These are phyloP conservation scores for Plasmodium billcollinsi DNA, from an alignment of 169 alveolate genomes.

Conservation along the genomic window DNA sequence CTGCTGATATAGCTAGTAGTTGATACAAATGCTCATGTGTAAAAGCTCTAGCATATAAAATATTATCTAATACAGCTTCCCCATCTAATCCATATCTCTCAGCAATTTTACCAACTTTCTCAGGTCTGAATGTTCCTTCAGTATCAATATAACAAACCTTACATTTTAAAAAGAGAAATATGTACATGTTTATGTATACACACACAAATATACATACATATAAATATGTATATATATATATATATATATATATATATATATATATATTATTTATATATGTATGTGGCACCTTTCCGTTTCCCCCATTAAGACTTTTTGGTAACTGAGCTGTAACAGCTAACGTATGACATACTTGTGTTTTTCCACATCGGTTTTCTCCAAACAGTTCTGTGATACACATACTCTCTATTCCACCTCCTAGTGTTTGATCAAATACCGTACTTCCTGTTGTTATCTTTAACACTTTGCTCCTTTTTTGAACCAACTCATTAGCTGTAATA, in stretches of 20 bases:
- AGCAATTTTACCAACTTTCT: conserved; percentile 93
- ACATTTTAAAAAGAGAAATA: background rate
- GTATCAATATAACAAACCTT: conserved; percentile 98
- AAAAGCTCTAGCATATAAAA: conserved; percentile 96
- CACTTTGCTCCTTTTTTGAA: conserved; percentile 57
- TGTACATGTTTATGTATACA: too few relatives aligned
- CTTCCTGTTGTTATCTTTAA: conserved; percentile 82
- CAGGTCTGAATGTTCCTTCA: conserved; percentile 99
- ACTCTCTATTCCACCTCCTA: conserved; percentile 97
- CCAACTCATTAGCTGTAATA: conserved; percentile 75
- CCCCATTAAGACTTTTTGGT: conserved; percentile 93
- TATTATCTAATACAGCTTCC: conserved; percentile 95
- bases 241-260: background rate
- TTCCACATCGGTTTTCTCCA: conserved; percentile 98
- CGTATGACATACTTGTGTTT: conserved; percentile 97
- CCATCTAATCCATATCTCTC: conserved; percentile 90
- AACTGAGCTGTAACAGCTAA: conserved; percentile 93
- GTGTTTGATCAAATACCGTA: conserved; percentile 89
- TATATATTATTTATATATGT: background rate
- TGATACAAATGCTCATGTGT: conserved; percentile 83
- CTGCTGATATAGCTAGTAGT: conserved; percentile 69
- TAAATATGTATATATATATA: conserved; percentile 4
- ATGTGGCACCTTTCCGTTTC: conserved; percentile 87
- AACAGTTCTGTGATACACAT: conserved; percentile 95
- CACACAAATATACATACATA: background rate